Evolutionary conservation across 2,329 filamentous ascomycete species (phyloP), one percentile per base, ranked within the genome.

Genomic region (Hypoxylon sp.): DNA sequence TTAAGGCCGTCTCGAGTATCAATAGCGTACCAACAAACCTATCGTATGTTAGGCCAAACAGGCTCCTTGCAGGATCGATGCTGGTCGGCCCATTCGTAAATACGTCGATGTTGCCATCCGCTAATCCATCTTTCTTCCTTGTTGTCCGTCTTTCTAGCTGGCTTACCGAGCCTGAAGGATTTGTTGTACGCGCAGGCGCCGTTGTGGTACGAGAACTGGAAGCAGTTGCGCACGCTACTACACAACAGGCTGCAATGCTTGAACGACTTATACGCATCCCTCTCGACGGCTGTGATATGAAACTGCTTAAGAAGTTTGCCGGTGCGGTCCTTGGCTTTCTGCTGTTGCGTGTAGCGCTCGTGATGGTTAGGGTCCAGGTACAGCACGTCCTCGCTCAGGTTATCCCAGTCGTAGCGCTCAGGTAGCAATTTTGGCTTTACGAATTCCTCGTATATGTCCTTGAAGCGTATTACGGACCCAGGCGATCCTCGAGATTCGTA

Each of bases 321-420:
- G 51, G 78, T 77, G 8, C 76, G 76, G 6, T 74, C 58, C 15
- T 75, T 56, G 6, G 73, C 55, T 11, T 75, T 53, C 67, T 80
- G 72, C 74, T 75, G 75, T 3, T 79, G 74, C 4, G 75, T 77
- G 73, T 79, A 79, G 10, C 77, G 46, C 1, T 44, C 52, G 21
- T 21, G 21, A 11, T 58, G 72, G 0, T 73, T 62, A 0, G 75
- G 72, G 13, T 83, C 79, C 58, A 82, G 72, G 72, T 85, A 86
- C 55, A 77, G 76, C 13, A 77, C 75, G 37, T 84, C 81, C n/a
- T 85, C 80, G 48, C 82, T 82, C 7, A 82, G 70, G 69, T 88
- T 88, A 70, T 88, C 83, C 86, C 86, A 88, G 76, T 87, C 80
- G 13, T 82, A 77, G 62, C 82, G 81, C 7, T 73, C 70, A 1